These are phyloP conservation scores for Ceratobasidium sp. DNA, from an alignment of 1,284 basidiomycete species.

Conservation along the genomic window DNA sequence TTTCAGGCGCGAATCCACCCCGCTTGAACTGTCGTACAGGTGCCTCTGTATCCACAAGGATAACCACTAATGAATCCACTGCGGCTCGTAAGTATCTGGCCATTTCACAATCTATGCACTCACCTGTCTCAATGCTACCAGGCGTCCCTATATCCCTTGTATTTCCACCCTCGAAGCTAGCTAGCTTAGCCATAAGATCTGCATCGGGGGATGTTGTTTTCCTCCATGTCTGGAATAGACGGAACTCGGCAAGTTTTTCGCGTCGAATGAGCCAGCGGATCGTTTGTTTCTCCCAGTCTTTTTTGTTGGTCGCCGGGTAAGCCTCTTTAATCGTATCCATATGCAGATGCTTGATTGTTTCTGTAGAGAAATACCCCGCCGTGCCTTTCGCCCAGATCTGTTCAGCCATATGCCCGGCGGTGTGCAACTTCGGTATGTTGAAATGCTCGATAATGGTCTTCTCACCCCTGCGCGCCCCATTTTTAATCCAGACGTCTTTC, in stretches of 20 bases:
- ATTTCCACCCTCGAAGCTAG: no score
- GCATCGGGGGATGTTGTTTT: no score
- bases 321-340: constrained; percentile 22
- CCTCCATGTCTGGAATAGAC: background rate
- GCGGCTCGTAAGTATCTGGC: background rate
- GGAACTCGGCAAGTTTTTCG: background rate
- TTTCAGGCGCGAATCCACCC: background rate
- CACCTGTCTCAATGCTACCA: background rate
- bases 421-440: constrained; percentile 28
- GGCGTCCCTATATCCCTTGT: background rate
- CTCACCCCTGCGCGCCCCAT: constrained; percentile 4
- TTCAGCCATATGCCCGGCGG: background rate
- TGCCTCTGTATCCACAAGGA: background rate
- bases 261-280: background rate
- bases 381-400: constrained; percentile 5
- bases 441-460: background rate
- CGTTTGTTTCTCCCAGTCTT: constrained; percentile 17
- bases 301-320: background rate
- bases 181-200: background rate
- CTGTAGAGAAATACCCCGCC: constrained; percentile 8
- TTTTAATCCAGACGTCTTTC: constrained; percentile 22
- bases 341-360: constrained; percentile 8
- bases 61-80: background rate
- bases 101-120: background rate
- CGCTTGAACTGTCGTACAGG: background rate